Evolutionary conservation across 768 basidiomycete genomes (phyloP).

Genomic region (Boletellus sp.): DNA sequence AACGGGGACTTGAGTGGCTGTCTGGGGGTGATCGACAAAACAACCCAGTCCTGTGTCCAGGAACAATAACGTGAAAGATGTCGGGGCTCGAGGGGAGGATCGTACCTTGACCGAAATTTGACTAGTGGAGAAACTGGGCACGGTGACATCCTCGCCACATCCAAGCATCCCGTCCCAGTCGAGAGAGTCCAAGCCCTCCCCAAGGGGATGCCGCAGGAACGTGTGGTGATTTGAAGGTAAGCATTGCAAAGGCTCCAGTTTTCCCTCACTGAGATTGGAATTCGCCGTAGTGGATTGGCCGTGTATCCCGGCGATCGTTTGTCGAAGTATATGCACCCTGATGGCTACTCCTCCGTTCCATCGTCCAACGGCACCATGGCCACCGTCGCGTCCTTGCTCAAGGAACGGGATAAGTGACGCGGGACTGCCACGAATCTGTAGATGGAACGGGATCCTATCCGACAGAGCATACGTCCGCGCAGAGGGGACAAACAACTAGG

Average conservation of each 20-base stretch:
- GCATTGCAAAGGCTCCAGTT: conserved; percentile 44
- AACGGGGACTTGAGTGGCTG: conserved; percentile 35
- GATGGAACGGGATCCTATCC: conserved; percentile 61
- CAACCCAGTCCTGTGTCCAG: conserved; percentile 52
- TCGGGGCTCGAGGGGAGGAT: neutral
- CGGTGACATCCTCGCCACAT: conserved; percentile 35
- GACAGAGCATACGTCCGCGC: conserved; percentile 50
- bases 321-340: conserved; percentile 52
- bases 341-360: conserved; percentile 25
- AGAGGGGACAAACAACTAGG: conserved; percentile 58
- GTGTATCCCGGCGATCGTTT: conserved; percentile 37
- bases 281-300: conserved; percentile 6
- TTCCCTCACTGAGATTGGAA: conserved; percentile 46
- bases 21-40: conserved; percentile 45
- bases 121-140: conserved; percentile 45
- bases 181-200: conserved; percentile 38
- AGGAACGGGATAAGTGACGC: conserved; percentile 47
- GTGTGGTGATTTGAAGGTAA: conserved; percentile 12
- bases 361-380: neutral
- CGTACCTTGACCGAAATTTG: conserved; percentile 50
- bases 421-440: conserved; percentile 52
- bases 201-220: conserved; percentile 8
- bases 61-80: neutral
- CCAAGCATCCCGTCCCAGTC: conserved; percentile 61
- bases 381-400: conserved; percentile 10